Conservation (phyloP, 2,329 filamentous ascomycete genomes). For the Fusarium mexicanum region DNA sequence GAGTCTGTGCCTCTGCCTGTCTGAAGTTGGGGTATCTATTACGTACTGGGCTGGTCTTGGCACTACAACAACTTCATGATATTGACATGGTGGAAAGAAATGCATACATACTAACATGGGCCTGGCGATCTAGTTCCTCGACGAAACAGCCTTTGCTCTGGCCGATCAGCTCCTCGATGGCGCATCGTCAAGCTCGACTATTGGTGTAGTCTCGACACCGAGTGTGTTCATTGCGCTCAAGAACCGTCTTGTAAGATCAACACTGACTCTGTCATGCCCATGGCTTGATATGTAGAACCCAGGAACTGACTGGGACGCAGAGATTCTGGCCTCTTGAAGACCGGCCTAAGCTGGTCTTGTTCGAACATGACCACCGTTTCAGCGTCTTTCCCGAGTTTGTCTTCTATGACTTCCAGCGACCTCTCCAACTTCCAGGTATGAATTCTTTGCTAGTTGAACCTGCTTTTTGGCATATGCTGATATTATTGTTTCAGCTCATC, state of each 20-base stretch:
- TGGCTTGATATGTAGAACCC: neutral
- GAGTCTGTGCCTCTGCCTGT: conserved; percentile 6
- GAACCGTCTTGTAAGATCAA: conserved; percentile 64
- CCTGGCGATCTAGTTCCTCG: conserved; percentile 66
- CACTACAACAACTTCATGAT: conserved; percentile 38
- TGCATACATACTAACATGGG: conserved; percentile 13
- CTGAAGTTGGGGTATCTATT: conserved; percentile 29
- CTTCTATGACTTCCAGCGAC: conserved; percentile 77
- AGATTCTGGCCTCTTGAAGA: conserved; percentile 37
- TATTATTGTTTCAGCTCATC: conserved; percentile 49
- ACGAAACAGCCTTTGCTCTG: conserved; percentile 72
- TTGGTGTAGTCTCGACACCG: conserved; percentile 78
- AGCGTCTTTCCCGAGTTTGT: conserved; percentile 78
- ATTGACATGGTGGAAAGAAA: neutral
- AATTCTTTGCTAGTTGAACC: neutral
- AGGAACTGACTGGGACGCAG: conserved; percentile 24
- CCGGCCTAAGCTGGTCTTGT: conserved; percentile 68
- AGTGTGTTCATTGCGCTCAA: conserved; percentile 82
- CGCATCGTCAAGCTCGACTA: conserved; percentile 63
- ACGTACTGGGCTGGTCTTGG: conserved; percentile 33
- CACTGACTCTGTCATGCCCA: neutral
- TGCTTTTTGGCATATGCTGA: neutral
- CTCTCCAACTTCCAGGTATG: conserved; percentile 70
- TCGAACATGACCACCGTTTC: conserved; percentile 81
- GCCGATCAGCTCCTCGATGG: conserved; percentile 73